A percentile compares a stretch with the other conserved stretches of the same genome.
Evolutionary conservation across 2,329 filamentous ascomycete species (phyloP).

Genomic region (Xylariaceae sp.): DNA sequence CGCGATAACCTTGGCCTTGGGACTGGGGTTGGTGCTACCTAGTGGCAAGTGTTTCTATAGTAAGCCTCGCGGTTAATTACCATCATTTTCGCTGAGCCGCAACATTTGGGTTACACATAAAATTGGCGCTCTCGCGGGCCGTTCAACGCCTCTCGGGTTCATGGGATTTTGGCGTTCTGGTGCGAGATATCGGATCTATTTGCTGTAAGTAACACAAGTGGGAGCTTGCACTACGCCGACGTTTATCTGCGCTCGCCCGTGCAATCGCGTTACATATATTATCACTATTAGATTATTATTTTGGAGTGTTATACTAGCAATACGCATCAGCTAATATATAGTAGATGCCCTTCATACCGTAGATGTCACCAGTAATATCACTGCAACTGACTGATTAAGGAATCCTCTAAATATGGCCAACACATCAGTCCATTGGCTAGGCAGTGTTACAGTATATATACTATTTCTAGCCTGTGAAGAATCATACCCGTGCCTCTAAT

Average conservation of each 20-base stretch:
- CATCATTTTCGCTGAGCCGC: background rate
- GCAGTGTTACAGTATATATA: too few species aligned
- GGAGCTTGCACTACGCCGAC: too few species aligned
- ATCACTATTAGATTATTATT: too few species aligned
- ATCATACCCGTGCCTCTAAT: too few species aligned
- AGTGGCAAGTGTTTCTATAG: background rate
- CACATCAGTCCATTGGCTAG: too few species aligned
- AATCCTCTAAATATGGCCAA: too few species aligned
- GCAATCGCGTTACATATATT: too few species aligned
- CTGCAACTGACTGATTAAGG: too few species aligned
- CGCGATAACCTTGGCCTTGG: background rate
- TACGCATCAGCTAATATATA: background rate
- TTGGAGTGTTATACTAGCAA: background rate
- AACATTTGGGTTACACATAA: background rate
- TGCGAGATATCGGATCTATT: background rate
- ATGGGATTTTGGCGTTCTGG: background rate
- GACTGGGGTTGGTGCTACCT: background rate
- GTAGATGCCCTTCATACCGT: background rate
- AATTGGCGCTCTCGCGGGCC: background rate
- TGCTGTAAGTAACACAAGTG: background rate
- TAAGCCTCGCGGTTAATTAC: background rate
- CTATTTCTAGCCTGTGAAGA: background rate
- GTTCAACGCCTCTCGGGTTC: background rate
- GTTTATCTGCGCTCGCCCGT: too few species aligned
- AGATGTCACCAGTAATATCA: background rate